Base-by-base conservation (phyloP, 2,329 filamentous ascomycete species). In the Xylariaceae sp. region DNA sequence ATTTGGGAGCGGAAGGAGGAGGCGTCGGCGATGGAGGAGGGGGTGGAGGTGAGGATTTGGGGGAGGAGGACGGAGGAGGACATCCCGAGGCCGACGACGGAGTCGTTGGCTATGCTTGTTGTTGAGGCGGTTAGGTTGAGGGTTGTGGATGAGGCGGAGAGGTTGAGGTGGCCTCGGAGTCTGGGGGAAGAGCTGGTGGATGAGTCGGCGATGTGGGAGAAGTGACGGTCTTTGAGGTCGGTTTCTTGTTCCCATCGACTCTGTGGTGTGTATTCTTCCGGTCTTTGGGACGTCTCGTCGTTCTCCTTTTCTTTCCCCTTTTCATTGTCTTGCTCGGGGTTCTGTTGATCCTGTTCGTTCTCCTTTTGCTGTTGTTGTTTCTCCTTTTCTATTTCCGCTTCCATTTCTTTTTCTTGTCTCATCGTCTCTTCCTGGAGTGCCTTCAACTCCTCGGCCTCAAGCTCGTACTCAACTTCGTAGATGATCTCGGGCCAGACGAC, bases 401-500 rank as follows among this genome's bases (percentile, higher is more conserved):
- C 37, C 11, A 10, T 42, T 9, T 63, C 62, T n/a, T 58, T 62
- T 45, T 64, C 60, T 17, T 51, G 58, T 49, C 52, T 62, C 30
- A 58, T 62, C n/a, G 66, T 60, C 47, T 64, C 62, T 18, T 61
- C 59, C 42, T 63, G 62, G 5, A 62, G 30, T 17, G 18, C 39
- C 53, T 17, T 62, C 2, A 88, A 77, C 62, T 86, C 82, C 64
- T 90, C 86, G 30, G 82, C 82, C 67, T 88, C 85, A 49, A 90
- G 80, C 57, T 86, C 83, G 66, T 87, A 83, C 55, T 90, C 86
- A 2, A 95, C 91, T 64, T 90, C 87, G 69, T 89, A 87, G 67
- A 94, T 86, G 63, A 96, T 89, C 70, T 93, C 88, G 2, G 89
- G 86, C 74, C 87, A 88, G 48, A 94, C 89, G 53, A 93, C 84